These are phyloP conservation scores for Claviceps pazoutovae DNA, from an alignment of 2,329 filamentous ascomycete species.

Conservation along the genomic window DNA sequence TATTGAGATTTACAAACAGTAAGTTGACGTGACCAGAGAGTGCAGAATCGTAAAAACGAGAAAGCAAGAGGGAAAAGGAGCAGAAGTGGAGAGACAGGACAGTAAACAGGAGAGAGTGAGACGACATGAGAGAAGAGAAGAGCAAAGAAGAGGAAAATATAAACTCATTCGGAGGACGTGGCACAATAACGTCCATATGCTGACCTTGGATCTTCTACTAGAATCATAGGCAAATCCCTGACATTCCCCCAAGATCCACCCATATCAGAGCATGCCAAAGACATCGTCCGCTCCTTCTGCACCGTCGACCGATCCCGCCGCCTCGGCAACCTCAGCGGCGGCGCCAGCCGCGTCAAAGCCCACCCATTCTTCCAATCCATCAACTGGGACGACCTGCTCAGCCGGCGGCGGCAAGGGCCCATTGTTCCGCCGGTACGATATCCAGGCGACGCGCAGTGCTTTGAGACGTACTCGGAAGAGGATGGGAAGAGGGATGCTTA, in stretches of 20 bases:
- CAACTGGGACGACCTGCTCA: slow-evolving; percentile 60
- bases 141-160: neutral
- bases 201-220: slow-evolving; percentile 17
- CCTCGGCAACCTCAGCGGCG: slow-evolving; percentile 65
- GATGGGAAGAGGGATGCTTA: slow-evolving; percentile 51
- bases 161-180: too few relatives aligned
- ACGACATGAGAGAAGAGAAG: neutral
- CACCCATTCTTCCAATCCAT: slow-evolving; percentile 64
- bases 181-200: neutral
- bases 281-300: slow-evolving; percentile 64
- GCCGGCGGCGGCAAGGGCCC: slow-evolving; percentile 50
- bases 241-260: slow-evolving; percentile 54
- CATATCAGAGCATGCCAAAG: slow-evolving; percentile 55
- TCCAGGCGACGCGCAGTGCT: slow-evolving; percentile 64
- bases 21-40: slow-evolving; percentile 13
- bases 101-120: too few relatives aligned
- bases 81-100: too few relatives aligned
- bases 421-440: slow-evolving; percentile 63
- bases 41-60: too few relatives aligned
- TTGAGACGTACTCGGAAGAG: slow-evolving; percentile 72
- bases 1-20: slow-evolving; percentile 76
- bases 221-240: slow-evolving; percentile 67
- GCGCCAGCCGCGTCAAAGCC: slow-evolving; percentile 55
- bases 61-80: too few relatives aligned
- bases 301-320: slow-evolving; percentile 66